Evolutionary conservation across 257 asterid genomes (phyloP).

Genomic region (Lycium ferocissimum): DNA sequence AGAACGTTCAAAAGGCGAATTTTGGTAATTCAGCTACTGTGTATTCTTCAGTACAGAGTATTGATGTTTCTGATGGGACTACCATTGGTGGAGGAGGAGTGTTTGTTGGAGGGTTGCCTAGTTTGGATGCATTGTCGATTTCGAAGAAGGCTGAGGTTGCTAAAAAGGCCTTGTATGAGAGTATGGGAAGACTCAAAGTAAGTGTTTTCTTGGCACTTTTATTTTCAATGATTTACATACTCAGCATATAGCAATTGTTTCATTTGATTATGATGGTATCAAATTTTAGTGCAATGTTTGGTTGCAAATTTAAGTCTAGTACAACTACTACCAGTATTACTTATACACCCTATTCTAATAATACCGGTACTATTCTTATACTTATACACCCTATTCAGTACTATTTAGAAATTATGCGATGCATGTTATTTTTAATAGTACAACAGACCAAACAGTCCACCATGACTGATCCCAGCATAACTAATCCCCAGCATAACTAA

Average conservation of each 20-base stretch:
- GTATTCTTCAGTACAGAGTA: slow-evolving; percentile 51
- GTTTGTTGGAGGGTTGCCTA: slow-evolving; percentile 50
- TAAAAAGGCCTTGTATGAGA: slow-evolving; percentile 75
- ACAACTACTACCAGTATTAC: no score
- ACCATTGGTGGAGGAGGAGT: slow-evolving; percentile 65
- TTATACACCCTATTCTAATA: no score
- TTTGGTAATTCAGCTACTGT: slow-evolving; percentile 47
- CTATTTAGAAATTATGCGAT: no score
- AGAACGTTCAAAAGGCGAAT: slow-evolving; percentile 49
- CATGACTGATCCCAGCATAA: no score
- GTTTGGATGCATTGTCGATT: slow-evolving; percentile 62
- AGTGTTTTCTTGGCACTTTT: not conserved
- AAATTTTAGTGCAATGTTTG: no score
- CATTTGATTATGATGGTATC: not conserved
- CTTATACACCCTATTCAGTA: no score
- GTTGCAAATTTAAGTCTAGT: no score
- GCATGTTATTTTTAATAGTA: no score
- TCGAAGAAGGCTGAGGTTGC: slow-evolving; percentile 83
- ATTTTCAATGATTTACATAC: not conserved
- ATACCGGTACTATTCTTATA: no score
- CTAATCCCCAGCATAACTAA: no score
- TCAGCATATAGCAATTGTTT: not conserved
- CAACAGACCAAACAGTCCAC: no score
- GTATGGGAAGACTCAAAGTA: slow-evolving; percentile 73
- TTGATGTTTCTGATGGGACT: slow-evolving; percentile 40